Base-by-base conservation (phyloP, 2,329 filamentous ascomycete genomes). In the Immersiporthe knoxdaviesiana region DNA sequence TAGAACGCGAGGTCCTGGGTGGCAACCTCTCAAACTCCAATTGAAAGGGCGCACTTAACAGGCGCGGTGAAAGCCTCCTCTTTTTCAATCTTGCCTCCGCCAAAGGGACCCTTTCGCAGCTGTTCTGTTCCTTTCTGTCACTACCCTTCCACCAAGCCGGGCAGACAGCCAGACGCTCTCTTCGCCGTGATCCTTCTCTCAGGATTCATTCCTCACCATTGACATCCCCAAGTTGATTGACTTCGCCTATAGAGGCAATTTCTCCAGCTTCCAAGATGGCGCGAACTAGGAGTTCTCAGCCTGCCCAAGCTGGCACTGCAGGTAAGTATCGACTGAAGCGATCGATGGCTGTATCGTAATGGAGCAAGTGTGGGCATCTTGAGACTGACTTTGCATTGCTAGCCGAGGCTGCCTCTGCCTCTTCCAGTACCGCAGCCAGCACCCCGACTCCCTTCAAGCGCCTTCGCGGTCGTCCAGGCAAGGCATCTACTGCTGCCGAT, bases 391-490 rank as follows among this genome's bases (percentile, higher is more conserved):
- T 56, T 39, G 18, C 47, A 32, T 16, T 39, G 35, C 12, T 16
- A 71, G 70, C 60, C 50, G 61, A 69, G 21, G 35, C 67, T 30
- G 35, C 56, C 41, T 30, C 56, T 30, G 18, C 39, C n/a, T 63
- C 68, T 32, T 56, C 8, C 16, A 30, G 63, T 65, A 30, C 44
- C 35, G 37, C 41, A 61, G 35, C 54, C 47, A 60, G 16, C 27
- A 41, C 59, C 37, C 37, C 65, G 11, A 12, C 68, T 14, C 50
- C 68, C 30, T 66, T 73, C 5, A 78, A 77, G 69, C 75, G 72
- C 59, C 69, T 72, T 39, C 75, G 77, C 52, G 77, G 76, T 47
- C 75, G 77, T 64, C 74, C 78, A 7, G 69, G 72, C 39, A 79
- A 77, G 65, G 70, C 69, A 7, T 69, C 61, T 62, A 16, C 69